Base-by-base conservation (phyloP, 768 basidiomycete species). In the Pholiota conissans region DNA sequence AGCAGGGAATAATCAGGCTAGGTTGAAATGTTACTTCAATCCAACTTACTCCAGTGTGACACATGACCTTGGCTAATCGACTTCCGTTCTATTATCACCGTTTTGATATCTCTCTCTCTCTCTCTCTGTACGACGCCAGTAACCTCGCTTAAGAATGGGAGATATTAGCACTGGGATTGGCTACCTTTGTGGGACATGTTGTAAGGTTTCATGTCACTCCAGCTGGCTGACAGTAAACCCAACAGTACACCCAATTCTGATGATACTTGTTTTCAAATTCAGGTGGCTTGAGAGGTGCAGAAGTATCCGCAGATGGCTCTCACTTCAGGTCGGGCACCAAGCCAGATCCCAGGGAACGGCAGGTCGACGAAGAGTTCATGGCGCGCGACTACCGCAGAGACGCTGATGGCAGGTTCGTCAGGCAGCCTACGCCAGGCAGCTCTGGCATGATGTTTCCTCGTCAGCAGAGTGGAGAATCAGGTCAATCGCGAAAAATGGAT, bases 351-450 rank as follows among this genome's bases (percentile, higher is more conserved):
- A 52, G 63, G n/a, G 64, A 68, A 47, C 48, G 55, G 13, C 48
- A 61, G 42, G 61, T 68, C 27, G 67, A 68, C 56, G 57, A 62
- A 27, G 61, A 58, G 47, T 68, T 68, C 46, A 61, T 63, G 30
- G 57, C 64, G 11, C 63, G 67, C 37, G 64, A 68, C 48, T 68
- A 65, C 37, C 54, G 48, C 5, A 53, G 58, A 40, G 67, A 68
- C 35, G 49, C 61, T 3, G 34, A 55, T 18, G 67, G 67, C 3
- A 60, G 58, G 14, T 63, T 68, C 49, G 52, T 63, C 47, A 56
- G 49, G 24, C 59, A 64, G 37, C 62, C 63, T 4, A 62, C 59
- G 5, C 61, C 62, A 27, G 57, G 60, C n/a, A 49, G 45, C 18
- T 56, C 59, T 5, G 57, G 55, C 53, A 35, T 58, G 20, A 52